phyloP scores from a whole-genome alignment of 306 rosid species.

The Coriaria nepalensis region DNA sequence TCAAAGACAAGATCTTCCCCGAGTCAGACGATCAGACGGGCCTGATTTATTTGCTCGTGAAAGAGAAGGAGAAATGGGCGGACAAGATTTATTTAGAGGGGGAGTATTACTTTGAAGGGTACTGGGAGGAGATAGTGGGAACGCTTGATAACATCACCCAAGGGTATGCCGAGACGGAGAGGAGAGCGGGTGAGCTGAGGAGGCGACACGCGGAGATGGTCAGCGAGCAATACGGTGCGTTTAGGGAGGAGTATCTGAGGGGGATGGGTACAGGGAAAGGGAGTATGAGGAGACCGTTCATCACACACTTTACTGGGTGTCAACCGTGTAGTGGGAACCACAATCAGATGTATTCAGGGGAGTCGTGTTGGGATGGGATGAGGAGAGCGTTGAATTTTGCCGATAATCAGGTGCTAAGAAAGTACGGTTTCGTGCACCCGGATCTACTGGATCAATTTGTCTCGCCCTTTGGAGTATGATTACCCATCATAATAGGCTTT shows the following conservation, averaged over 20 bases:
- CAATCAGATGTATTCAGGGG: slow-evolving; percentile 39
- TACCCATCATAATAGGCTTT: slow-evolving; percentile 18
- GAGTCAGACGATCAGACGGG: slow-evolving; percentile 93
- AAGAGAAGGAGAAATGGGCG: slow-evolving; percentile 47
- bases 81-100: slow-evolving; percentile 54
- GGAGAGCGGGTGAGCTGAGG: slow-evolving; percentile 24
- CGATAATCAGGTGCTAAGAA: slow-evolving; percentile 70
- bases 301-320: slow-evolving; percentile 83
- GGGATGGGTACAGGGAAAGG: slow-evolving; percentile 35
- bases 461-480: slow-evolving; percentile 42
- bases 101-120: slow-evolving; percentile 63
- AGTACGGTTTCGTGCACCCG: slow-evolving; percentile 39
- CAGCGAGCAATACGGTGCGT: slow-evolving; percentile 41
- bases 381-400: slow-evolving; percentile 54
- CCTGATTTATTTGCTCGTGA: slow-evolving; percentile 56
- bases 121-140: slow-evolving; percentile 57
- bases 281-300: slow-evolving; percentile 59
- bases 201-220: slow-evolving; percentile 68
- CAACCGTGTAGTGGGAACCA: slow-evolving; percentile 85
- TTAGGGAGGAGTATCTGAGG: slow-evolving; percentile 32
- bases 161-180: slow-evolving; percentile 31
- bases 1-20: slow-evolving; percentile 62
- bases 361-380: slow-evolving; percentile 72
- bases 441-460: slow-evolving; percentile 21
- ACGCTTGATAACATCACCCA: slow-evolving; percentile 23